Evolutionary conservation across 164 flowering plant genomes (phyloP).

Genomic region (Cinnamomum micranthum): DNA sequence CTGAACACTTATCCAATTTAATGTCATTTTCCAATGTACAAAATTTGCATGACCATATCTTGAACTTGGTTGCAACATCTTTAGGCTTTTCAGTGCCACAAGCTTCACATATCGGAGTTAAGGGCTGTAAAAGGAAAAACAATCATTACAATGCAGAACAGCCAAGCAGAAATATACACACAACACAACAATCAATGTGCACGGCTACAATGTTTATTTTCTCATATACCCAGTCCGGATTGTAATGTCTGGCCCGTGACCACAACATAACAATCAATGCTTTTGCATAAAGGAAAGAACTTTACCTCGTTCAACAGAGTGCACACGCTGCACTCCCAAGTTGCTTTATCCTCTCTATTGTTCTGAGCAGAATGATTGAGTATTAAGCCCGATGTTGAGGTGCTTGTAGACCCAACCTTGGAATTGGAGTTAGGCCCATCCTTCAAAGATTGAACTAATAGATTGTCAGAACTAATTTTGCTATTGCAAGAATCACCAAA

Average conservation of each 20-base stretch:
- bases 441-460: constrained; percentile 4
- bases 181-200: background rate
- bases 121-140: constrained; percentile 43
- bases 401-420: constrained; percentile 20
- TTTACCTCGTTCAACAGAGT: constrained; percentile 78
- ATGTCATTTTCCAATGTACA: constrained; percentile 79
- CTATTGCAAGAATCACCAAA: background rate
- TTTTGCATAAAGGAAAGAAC: constrained; percentile 2
- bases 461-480: background rate
- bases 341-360: constrained; percentile 17
- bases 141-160: constrained; percentile 2
- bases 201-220: background rate
- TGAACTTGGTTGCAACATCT: constrained; percentile 40
- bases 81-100: constrained; percentile 56
- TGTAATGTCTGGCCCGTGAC: background rate
- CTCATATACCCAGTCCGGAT: background rate
- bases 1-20: constrained; percentile 64
- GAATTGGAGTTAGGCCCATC: constrained; percentile 14
- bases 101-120: constrained; percentile 62
- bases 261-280: background rate
- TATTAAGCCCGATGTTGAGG: constrained; percentile 21
- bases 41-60: constrained; percentile 76
- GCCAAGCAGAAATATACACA: background rate
- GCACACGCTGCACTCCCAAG: constrained; percentile 79
- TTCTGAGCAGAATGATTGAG: constrained; percentile 6